Conservation (phyloP, 129 eudicot genomes). For the Sambucus nigra region DNA sequence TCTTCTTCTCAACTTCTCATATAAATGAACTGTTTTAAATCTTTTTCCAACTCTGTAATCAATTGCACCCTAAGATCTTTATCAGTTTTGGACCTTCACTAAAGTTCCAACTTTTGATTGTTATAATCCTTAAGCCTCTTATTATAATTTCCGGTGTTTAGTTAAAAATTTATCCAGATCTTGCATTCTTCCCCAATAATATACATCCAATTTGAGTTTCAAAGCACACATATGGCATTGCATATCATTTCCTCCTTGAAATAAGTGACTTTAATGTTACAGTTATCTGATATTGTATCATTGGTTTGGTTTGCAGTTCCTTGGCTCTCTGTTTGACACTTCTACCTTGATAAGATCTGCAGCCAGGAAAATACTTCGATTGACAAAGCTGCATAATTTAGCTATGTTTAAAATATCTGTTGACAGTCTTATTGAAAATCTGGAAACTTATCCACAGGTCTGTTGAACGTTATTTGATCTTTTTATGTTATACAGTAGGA, state of each 20-base stretch:
- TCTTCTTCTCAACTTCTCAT: no score
- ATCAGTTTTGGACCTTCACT: no score
- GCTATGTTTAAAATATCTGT: conserved; percentile 38
- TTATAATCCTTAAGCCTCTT: no score
- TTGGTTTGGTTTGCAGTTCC: conserved; percentile 42
- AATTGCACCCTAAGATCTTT: no score
- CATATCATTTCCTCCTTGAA: background rate
- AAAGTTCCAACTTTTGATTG: no score
- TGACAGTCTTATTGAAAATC: conserved; percentile 40
- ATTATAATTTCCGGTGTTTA: background rate
- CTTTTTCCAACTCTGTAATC: no score
- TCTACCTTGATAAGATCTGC: conserved; percentile 49
- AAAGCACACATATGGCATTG: background rate
- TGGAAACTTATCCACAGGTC: conserved; percentile 67
- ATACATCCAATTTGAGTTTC: no score
- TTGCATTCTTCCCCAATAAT: background rate
- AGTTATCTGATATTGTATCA: background rate
- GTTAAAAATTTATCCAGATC: background rate
- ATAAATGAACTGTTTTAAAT: no score
- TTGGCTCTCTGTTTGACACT: conserved; percentile 51
- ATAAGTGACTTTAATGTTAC: background rate
- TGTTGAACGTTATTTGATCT: conserved; percentile 4
- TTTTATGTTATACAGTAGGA: background rate
- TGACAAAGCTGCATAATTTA: conserved; percentile 33
- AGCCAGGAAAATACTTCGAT: conserved; percentile 51